phyloP scores from a whole-genome alignment of 305 asterid species.

The Fraxinus angustifolia region DNA sequence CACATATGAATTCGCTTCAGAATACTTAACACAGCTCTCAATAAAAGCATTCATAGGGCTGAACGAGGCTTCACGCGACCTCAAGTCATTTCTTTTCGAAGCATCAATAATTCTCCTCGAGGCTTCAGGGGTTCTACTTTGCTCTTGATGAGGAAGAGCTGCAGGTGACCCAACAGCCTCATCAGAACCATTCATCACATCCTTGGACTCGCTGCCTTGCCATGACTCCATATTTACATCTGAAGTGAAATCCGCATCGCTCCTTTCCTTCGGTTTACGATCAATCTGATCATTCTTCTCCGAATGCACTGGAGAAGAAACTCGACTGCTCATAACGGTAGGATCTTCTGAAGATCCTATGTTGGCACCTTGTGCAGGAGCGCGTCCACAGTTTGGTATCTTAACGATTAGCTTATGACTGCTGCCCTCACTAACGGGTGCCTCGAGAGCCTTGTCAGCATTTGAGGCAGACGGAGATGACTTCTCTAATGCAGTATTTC shows the following conservation, averaged over 20 bases:
- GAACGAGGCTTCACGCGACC: conserved; percentile 38
- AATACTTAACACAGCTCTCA: conserved; percentile 55
- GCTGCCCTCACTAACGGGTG: conserved; percentile 37
- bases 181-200: conserved; percentile 39
- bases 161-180: conserved; percentile 47
- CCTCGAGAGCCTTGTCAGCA: conserved; percentile 37
- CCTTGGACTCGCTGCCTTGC: conserved; percentile 45
- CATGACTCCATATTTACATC: conserved; percentile 38
- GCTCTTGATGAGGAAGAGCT: conserved; percentile 42
- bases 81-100: conserved; percentile 32
- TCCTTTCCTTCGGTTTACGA: conserved; percentile 33
- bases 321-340: conserved; percentile 42
- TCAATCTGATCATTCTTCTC: conserved; percentile 48
- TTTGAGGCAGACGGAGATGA: conserved; percentile 32
- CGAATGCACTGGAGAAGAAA: conserved; percentile 49
- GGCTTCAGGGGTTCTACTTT: conserved; percentile 30
- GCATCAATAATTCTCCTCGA: conserved; percentile 38
- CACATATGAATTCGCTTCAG: conserved; percentile 39
- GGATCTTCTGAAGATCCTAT: conserved; percentile 56
- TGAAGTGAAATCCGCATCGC: conserved; percentile 30
- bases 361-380: conserved; percentile 49
- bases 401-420: conserved; percentile 58
- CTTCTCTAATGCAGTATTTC: conserved; percentile 45
- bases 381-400: conserved; percentile 44
- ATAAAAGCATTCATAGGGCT: conserved; percentile 63